Percentiles rank a stretch among this genome's conserved stretches.
phyloP scores from a whole-genome alignment of 2,329 filamentous ascomycete species.

The Colletotrichum siamense region DNA sequence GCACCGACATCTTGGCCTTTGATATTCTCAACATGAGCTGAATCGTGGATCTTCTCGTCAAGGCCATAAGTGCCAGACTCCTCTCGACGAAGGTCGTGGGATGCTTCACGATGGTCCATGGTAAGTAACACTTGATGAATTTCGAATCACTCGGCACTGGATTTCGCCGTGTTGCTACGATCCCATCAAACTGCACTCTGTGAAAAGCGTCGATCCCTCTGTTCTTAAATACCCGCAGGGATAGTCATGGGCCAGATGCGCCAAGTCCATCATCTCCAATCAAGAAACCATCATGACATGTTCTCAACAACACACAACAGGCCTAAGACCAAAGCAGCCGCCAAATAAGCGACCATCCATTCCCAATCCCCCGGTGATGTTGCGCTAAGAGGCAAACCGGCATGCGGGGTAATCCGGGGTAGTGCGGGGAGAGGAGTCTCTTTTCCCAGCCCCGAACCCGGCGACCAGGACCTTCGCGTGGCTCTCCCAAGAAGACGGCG shows the following conservation, averaged over 20 bases:
- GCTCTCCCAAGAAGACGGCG: not conserved
- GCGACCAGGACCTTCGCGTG: not conserved
- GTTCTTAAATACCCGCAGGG: not conserved
- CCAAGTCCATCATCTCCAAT: not conserved
- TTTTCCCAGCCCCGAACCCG: not conserved
- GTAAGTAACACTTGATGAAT: not conserved
- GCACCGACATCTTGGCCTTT: not conserved
- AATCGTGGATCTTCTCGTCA: not conserved
- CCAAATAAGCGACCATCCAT: not conserved
- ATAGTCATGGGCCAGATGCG: not conserved
- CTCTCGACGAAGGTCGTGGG: not conserved
- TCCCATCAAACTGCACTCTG: not conserved
- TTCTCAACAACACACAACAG: not conserved
- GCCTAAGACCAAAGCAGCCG: not conserved
- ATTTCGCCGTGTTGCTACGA: not conserved
- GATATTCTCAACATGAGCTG: not conserved
- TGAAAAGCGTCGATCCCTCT: not conserved
- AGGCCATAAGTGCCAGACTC: not conserved
- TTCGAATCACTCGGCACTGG: not conserved
- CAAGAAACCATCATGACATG: not conserved
- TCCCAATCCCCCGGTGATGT: not conserved
- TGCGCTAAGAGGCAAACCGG: not conserved
- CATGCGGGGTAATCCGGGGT: slow-evolving; percentile 13
- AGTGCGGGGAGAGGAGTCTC: not conserved
- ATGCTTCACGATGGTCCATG: not conserved